Evolutionary conservation across 768 basidiomycete genomes (phyloP), one percentile per base, ranked within the genome.

Genomic region (Amanita fuliginea): DNA sequence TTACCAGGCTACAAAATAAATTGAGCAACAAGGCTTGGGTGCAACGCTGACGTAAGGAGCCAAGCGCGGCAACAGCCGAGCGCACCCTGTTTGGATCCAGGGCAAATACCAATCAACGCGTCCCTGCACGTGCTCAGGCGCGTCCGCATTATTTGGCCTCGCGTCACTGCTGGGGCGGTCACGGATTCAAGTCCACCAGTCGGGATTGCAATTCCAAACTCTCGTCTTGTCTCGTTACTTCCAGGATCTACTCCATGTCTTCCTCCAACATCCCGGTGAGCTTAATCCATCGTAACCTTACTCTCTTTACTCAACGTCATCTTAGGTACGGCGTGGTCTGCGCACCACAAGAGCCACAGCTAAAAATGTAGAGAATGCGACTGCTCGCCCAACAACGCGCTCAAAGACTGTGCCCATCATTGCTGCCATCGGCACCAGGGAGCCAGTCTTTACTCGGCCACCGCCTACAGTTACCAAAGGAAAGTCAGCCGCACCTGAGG

Each of bases 311-410:
- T 52, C 36, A 46, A 34, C 47, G 35, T 19, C 39, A 50, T 43
- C 49, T 6, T 54, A 86, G 84, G 74, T 78, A 50, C 78, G 84
- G 56, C 79, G 84, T 66, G 75, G 76, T 42, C 76, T 78, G 51
- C 74, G 80, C 62, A 67, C 73, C 36, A 71, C 75, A 49, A 77
- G 77, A 55, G 66, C 72, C 49, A 67, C 71, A 34, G 41, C 42
- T 55, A 79, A 77, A 60, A 78, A 81, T 60, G 75, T 67, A 60
- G 84, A 87, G 73, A 87, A 86, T 60, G 77, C 78, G 49, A 78
- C 76, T 59, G 78, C 81, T 46, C 72, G 76, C 62, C 61, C 72
- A 47, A 65, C 65, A 32, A 70, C 78, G 53, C 81, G 80, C 64
- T 69, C 76, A 61, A 83, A 82, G 62, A 68, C 72, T 52, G 69